Base-by-base conservation (phyloP, 202 grass and related monocot genomes). In the Zoysia matrella region DNA sequence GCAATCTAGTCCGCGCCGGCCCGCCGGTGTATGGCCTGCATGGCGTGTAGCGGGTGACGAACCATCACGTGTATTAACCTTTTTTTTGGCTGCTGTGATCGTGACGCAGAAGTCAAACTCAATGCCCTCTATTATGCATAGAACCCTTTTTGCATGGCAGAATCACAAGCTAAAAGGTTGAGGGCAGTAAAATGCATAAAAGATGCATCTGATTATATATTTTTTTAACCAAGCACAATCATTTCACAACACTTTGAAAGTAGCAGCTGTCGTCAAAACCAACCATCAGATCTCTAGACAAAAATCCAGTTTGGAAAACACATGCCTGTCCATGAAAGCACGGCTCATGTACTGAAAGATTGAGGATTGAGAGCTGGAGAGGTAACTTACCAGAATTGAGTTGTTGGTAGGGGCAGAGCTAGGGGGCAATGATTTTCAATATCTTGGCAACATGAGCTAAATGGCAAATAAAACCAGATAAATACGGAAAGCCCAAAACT, bases 381-480 rank as follows among this genome's bases (percentile, higher is more conserved):
- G 51, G 15, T 40, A 69, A 65, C 7, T 30, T 79, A 71, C 69
- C 74, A 15, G 54, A 83, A 83, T 43, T 56, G 67, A 57, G 44
- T 67, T 51, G 73, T 60, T 48, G 61, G 16, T 55, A 30, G 11
- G 63, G 47, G 69, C 54, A 79, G 41, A 11, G 55, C 6, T 13
- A 30, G 22, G 65, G 70, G 71, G 48, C 39, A 67, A 10, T 11
- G 7, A 46, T 79, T 79, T 90, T 86, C 18, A 78, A 55, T 78
- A 68, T 62, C 63, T 61, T 62, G 52, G 47, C 74, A 63, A 86
- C 68, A 57, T 60, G 8, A 11, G 68, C 47, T 62, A 30, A 53
- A 64, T 16, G 13, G 22, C 48, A 16, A 83, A 52, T n/a, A 3
- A 13, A 67, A 44, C 63, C 42, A 67, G 61, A 80, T n/a, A 69